These are phyloP conservation scores for Aspergillus alliaceus DNA, from an alignment of 2,329 filamentous ascomycete genomes.

Conservation along the genomic window DNA sequence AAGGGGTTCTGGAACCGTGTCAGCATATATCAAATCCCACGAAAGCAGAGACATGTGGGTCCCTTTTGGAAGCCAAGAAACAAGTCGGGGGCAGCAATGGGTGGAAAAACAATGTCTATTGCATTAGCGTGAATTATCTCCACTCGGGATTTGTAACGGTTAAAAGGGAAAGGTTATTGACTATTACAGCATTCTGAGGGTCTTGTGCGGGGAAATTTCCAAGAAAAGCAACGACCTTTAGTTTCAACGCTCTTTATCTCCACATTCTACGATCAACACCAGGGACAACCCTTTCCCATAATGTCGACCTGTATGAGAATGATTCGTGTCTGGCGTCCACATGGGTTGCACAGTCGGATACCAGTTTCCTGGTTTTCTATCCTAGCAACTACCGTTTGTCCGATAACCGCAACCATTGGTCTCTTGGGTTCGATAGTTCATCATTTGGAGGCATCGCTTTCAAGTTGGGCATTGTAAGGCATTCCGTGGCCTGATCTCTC, in stretches of 20 bases:
- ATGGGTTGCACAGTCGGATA: background rate
- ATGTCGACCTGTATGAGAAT: background rate
- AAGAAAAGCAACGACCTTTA: background rate
- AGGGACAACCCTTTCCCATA: background rate
- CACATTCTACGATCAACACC: background rate
- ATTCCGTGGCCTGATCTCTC: background rate
- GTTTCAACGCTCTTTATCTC: background rate
- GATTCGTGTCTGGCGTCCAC: background rate
- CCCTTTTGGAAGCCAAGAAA: background rate
- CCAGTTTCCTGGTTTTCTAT: background rate
- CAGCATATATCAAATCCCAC: background rate
- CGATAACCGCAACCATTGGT: background rate
- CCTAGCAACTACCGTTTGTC: background rate
- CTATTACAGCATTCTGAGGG: background rate
- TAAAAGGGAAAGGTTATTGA: background rate
- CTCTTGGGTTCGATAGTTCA: background rate
- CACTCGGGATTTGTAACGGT: background rate
- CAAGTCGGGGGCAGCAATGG: slow-evolving; percentile 1
- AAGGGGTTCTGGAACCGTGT: background rate
- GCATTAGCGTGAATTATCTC: background rate
- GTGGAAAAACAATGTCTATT: slow-evolving; percentile 4
- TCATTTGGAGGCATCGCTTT: background rate
- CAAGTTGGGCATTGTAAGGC: background rate
- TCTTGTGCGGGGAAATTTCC: background rate
- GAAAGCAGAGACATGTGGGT: background rate